Conservation (phyloP, 306 rosid species). For the Dalbergia cultrata region DNA sequence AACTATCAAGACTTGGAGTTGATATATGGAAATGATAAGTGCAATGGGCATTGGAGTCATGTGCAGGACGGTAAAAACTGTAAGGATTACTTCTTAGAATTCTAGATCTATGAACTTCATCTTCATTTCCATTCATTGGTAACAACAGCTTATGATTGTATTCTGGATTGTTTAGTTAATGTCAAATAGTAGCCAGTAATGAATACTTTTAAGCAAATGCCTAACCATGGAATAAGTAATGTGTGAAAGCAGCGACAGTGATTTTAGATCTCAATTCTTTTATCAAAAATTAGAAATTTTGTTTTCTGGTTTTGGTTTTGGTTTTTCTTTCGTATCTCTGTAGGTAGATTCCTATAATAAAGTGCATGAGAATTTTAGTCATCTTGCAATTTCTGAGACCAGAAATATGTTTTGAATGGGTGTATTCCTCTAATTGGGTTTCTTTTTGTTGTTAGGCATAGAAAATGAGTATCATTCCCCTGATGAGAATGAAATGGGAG, state of each 20-base stretch:
- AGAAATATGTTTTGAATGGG: slow-evolving; percentile 19
- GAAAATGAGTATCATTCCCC: slow-evolving; percentile 41
- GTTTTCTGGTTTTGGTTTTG: slow-evolving; percentile 4
- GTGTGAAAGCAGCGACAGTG: neutral
- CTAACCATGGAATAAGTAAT: slow-evolving; percentile 10
- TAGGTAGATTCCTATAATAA: slow-evolving; percentile 9
- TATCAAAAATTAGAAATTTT: slow-evolving; percentile 4
- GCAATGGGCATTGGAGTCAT: slow-evolving; percentile 50
- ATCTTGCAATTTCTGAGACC: neutral
- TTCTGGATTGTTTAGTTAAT: slow-evolving; percentile 15
- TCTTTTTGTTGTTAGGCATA: slow-evolving; percentile 43
- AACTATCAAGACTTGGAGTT: slow-evolving; percentile 56
- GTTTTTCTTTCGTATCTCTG: slow-evolving; percentile 16
- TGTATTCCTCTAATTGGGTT: slow-evolving; percentile 23
- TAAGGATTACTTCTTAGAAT: slow-evolving; percentile 42
- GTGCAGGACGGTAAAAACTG: slow-evolving; percentile 45
- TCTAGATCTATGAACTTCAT: slow-evolving; percentile 38
- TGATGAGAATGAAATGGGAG: neutral
- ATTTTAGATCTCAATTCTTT: neutral
- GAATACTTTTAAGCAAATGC: neutral
- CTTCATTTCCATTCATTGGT: neutral
- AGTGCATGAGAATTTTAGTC: neutral
- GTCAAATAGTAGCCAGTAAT: neutral
- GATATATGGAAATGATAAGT: slow-evolving; percentile 53
- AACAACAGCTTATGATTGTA: neutral